Base-by-base conservation (phyloP, 768 basidiomycete genomes). In the Lactarius tabidus region DNA sequence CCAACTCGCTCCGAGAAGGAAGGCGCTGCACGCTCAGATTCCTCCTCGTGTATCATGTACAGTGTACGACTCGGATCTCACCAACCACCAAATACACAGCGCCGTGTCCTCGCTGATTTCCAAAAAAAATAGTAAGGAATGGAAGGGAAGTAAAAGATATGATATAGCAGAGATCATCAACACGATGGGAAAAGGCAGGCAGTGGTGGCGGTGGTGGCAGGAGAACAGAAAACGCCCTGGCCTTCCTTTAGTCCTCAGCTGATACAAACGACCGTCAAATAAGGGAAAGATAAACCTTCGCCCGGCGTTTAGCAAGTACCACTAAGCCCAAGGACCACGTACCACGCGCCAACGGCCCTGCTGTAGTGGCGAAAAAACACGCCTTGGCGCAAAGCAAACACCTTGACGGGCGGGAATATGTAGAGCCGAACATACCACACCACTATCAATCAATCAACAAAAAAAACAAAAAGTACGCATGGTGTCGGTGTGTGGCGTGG, bases 311-410 rank as follows among this genome's bases (percentile, higher is more conserved):
- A 33, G 64, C 55, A 63, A 26, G 33, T 26, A 48, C 29, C 38
- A 3, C 8, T 33, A 4, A 31, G 17, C 38, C 43, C 54, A 31
- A 23, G 33, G 14, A 17, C 33, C 43, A 41, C 18, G 41, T 10
- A 36, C 59, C 64, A 65, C 54, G 64, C 59, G 29, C 31, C 41
- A 55, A 65, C 64, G 41, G 64, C 64, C 59, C 64, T 54, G 64
- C 64, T 60, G 59, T 55, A 17, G 48, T 51, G 18, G 48, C 23
- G 26, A 56, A 20, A n/a, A 12, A 39, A 52, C 33, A n/a, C 35
- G 57, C 39, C 29, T 41, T 10, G 20, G 31, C 52, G 53, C 53
- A 48, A 26, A 12, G 48, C 15, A 48, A 48, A 48, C n/a, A 48
- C 6, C n/a, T n/a, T n/a, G n/a, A n/a, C 23, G 23, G 23, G 26